Conservation (phyloP, 140 eudicot genomes). For the Senecio squalidus region DNA sequence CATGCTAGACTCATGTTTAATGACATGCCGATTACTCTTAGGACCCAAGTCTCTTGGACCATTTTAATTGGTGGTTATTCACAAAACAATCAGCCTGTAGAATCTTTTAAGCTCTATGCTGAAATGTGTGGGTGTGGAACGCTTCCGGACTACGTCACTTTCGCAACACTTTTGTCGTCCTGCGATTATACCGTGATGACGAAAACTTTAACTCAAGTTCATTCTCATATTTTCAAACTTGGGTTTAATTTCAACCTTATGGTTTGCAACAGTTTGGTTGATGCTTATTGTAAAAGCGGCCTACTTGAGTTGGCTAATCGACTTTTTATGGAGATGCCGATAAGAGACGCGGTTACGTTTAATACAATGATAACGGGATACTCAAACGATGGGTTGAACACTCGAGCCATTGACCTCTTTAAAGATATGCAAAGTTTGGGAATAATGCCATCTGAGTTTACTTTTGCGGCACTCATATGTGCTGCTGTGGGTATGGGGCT, state of each 20-base stretch:
- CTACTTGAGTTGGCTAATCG: constrained; percentile 40
- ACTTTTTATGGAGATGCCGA: constrained; percentile 45
- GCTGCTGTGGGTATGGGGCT: constrained; percentile 60
- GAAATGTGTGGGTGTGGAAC: constrained; percentile 63
- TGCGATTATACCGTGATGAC: constrained; percentile 37
- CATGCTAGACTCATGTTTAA: constrained; percentile 57
- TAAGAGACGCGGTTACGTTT: constrained; percentile 57
- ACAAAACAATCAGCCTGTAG: constrained; percentile 35
- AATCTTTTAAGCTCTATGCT: constrained; percentile 51
- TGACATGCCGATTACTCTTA: constrained; percentile 17
- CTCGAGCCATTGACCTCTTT: constrained; percentile 47
- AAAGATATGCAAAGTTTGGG: constrained; percentile 46
- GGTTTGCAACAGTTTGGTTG: constrained; percentile 73
- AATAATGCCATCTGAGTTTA: constrained; percentile 62
- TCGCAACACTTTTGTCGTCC: constrained; percentile 58
- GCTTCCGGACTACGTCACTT: constrained; percentile 56
- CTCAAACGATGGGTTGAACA: constrained; percentile 39
- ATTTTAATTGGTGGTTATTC: constrained; percentile 79
- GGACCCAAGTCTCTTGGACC: constrained; percentile 72
- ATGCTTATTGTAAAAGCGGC: constrained; percentile 69
- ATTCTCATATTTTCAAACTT: constrained; percentile 56
- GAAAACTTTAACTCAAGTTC: constrained; percentile 39
- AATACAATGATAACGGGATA: constrained; percentile 66
- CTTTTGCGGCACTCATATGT: constrained; percentile 74
- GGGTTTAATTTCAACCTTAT: constrained; percentile 39